These are phyloP conservation scores for Sordariomycetes sp. DNA, from an alignment of 2,329 filamentous ascomycete genomes.

Conservation along the genomic window DNA sequence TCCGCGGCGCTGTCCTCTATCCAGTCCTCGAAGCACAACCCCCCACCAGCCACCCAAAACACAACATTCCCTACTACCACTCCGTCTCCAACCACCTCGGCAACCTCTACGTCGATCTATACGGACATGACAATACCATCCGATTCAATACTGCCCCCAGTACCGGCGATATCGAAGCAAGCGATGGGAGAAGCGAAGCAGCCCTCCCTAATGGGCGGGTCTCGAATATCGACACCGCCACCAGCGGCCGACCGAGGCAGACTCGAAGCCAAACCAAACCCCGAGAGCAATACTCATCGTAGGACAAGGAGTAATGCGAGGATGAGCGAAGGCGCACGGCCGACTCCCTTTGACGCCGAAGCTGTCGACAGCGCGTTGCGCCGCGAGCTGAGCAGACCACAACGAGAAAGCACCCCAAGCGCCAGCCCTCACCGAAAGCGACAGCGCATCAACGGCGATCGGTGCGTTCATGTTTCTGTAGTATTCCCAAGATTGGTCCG, in stretches of 20 bases:
- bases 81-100: no score
- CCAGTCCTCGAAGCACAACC: no score
- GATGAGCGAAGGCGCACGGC: constrained; percentile 23
- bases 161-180: constrained; percentile 17
- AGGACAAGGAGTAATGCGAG: constrained; percentile 24
- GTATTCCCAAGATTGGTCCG: constrained; percentile 4
- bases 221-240: constrained; percentile 33
- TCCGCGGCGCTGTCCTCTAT: no score
- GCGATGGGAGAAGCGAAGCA: constrained; percentile 20
- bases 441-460: constrained; percentile 50
- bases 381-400: constrained; percentile 39
- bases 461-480: constrained; percentile 30
- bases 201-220: constrained; percentile 19
- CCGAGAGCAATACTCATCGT: constrained; percentile 21
- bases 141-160: constrained; percentile 20
- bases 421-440: constrained; percentile 50
- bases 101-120: no score
- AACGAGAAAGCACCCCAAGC: constrained; percentile 41
- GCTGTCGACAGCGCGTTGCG: constrained; percentile 40
- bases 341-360: constrained; percentile 36
- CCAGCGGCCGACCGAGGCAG: constrained; percentile 32
- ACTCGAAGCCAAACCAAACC: constrained; percentile 29
- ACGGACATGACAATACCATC: no score
- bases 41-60: no score
- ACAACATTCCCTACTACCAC: no score